Percentiles rank a stretch among this genome's conserved stretches.
phyloP scores from a whole-genome alignment of 805 yeast species.

The Wickerhamomyces hampshirensis region DNA sequence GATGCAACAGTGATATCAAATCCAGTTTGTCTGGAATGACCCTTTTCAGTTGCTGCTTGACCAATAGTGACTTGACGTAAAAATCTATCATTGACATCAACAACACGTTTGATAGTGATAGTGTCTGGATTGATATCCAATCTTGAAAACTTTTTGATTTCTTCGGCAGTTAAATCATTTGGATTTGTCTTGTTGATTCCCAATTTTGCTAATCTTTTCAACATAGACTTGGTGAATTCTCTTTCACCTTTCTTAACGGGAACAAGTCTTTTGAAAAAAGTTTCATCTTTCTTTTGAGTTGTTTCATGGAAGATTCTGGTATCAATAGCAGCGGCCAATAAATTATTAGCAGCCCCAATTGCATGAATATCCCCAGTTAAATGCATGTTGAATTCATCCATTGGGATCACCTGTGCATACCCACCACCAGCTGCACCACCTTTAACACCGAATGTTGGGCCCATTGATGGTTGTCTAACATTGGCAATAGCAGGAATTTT shows the following conservation, averaged over 20 bases:
- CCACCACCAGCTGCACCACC: conserved; percentile 95
- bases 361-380: conserved; percentile 86
- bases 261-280: conserved; percentile 69
- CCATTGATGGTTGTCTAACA: conserved; percentile 86
- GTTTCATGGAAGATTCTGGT: conserved; percentile 81
- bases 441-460: conserved; percentile 83
- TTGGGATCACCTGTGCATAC: conserved; percentile 80
- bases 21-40: conserved; percentile 67
- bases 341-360: conserved; percentile 74
- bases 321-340: conserved; percentile 81
- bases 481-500: conserved; percentile 68
- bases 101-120: conserved; percentile 79
- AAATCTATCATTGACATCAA: conserved; percentile 79
- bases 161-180: conserved; percentile 66
- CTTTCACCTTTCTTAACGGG: conserved; percentile 71
- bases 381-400: conserved; percentile 86
- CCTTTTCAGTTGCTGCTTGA: conserved; percentile 78
- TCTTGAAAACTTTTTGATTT: conserved; percentile 57
- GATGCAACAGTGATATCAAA: conserved; percentile 84
- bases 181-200: conserved; percentile 71
- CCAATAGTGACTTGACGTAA: conserved; percentile 76
- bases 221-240: conserved; percentile 63
- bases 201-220: conserved; percentile 58
- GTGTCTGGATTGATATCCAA: conserved; percentile 75
- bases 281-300: conserved; percentile 65